Base-by-base conservation (phyloP, 1,284 basidiomycete genomes). In the Ganoderma sinense region DNA sequence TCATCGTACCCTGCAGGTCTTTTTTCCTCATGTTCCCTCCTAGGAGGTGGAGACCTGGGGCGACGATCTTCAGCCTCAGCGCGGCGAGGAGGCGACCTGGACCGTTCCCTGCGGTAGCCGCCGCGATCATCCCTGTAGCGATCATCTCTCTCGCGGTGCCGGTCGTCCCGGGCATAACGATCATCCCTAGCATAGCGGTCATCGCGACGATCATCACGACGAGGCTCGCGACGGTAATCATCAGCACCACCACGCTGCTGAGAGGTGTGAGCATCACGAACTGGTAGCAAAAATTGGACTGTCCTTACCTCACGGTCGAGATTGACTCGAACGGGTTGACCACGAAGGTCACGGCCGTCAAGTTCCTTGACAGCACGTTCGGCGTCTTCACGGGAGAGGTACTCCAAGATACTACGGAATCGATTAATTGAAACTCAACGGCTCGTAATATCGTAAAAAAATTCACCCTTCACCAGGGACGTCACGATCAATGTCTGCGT, bases 331-430 rank as follows among this genome's bases (percentile, higher is more conserved):
- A 97, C 95, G 56, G 88, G 85, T 64, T 90, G 85, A 71, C 95
- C 95, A 75, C 94, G 92, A 43, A 96, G 88, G 71, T 96, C 94
- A 74, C 88, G 92, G 71, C 92, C 91, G 74, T 95, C 92, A 41
- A 98, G 85, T 39, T 93, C 91, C 77, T 91, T 93, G 74, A 97
- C 90, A n/a, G 97, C 97, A 72, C 92, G 91, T 62, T 98, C 96
- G 61, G 96, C 95, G 78, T 98, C 97, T 11, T 94, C 94, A 70
- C 94, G 88, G 61, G 89, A 91, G 20, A 93, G 85, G 82, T 95
- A 98, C 81, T 98, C 97, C 62, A 98, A 89, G 76, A 97, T 87
- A 69, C 97, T 98, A 23, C n/a, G n/a, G n/a, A n/a, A n/a, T n/a
- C n/a, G n/a, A n/a, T n/a, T n/a, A n/a, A n/a, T n/a, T n/a, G n/a